Base-by-base conservation (phyloP, 495 filamentous ascomycete genomes). In the Cercophora samala region DNA sequence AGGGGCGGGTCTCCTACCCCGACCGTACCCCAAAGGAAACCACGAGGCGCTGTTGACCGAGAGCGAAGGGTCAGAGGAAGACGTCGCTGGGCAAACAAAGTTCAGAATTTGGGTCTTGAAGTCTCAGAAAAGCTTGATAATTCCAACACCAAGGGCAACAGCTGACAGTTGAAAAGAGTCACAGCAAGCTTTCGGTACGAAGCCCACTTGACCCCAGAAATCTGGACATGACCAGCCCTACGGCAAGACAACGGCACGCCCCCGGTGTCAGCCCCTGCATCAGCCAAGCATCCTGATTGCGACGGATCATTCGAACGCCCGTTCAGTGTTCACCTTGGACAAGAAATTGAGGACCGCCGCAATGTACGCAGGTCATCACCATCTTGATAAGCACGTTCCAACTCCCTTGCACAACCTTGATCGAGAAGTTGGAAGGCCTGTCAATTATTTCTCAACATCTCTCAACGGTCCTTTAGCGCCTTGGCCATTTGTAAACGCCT, bases 241-340 rank as follows among this genome's bases (percentile, higher is more conserved):
- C 60, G 46, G 61, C 19, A 53, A 37, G 18, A 22, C 46, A 29
- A 29, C 37, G 24, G 51, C 51, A 54, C 46, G 62, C 42, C 24
- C 55, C 17, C 17, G 56, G 26, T 61, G 37, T 62, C 52, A 60
- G 37, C 66, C 63, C 66, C 69, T 69, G 69, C 66, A 69, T 67
- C 54, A 64, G 63, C 64, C 52, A 64, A 60, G 52, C 21, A 42
- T 54, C 42, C 21, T 23, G 62, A 54, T 58, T 56, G 52, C 60
- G 23, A 62, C 72, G 72, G 72, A 72, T 72, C 72, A 72, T 68
- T 72, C n/a, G 64, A 37, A 65, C 63, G 62, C 63, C 67, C 59
- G 59, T 26, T 21, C 24, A 15, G 26, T 29, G 63, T 24, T 21
- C 15, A 17, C 37, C 13, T 2, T 11, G 37, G 15, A 46, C 37